A percentile compares a stretch with the other conserved stretches of the same genome.
Evolutionary conservation across 176 grass and related monocot genomes (phyloP).

Genomic region (Pontederia paniculata): DNA sequence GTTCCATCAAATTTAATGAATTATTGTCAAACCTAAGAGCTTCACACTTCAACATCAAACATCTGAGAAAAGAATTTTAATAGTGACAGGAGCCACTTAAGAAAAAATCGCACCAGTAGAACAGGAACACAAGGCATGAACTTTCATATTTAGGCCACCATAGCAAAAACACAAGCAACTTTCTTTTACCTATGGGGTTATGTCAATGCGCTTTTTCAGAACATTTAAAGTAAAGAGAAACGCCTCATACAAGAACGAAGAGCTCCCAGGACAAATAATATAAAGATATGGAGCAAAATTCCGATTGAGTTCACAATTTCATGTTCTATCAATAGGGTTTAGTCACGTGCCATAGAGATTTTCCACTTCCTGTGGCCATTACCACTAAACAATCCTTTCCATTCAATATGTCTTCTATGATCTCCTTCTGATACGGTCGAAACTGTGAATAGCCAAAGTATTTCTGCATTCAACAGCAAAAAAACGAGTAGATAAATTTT

Average conservation of each 20-base stretch:
- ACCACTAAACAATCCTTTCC: conserved; percentile 73
- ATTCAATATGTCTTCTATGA: conserved; percentile 50
- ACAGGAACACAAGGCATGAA: too few species aligned
- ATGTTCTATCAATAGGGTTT: too few species aligned
- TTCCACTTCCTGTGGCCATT: conserved; percentile 97
- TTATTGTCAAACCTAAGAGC: too few species aligned
- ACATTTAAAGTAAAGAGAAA: not conserved
- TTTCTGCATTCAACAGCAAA: conserved; percentile 23
- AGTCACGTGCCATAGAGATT: conserved; percentile 55
- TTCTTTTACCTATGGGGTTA: not conserved
- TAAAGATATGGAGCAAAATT: not conserved
- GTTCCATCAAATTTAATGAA: too few species aligned
- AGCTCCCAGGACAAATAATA: not conserved
- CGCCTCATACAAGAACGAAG: not conserved
- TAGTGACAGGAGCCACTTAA: too few species aligned
- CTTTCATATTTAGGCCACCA: too few species aligned
- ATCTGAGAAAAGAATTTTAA: too few species aligned
- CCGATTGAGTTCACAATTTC: too few species aligned
- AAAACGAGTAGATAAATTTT: not conserved
- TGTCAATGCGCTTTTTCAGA: not conserved
- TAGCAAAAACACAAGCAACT: not conserved
- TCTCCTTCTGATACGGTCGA: conserved; percentile 65
- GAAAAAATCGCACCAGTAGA: too few species aligned
- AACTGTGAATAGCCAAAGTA: conserved; percentile 65
- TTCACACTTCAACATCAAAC: too few species aligned